Base-by-base conservation (phyloP, 495 filamentous ascomycete species). In the Jackrogersella minutella region DNA sequence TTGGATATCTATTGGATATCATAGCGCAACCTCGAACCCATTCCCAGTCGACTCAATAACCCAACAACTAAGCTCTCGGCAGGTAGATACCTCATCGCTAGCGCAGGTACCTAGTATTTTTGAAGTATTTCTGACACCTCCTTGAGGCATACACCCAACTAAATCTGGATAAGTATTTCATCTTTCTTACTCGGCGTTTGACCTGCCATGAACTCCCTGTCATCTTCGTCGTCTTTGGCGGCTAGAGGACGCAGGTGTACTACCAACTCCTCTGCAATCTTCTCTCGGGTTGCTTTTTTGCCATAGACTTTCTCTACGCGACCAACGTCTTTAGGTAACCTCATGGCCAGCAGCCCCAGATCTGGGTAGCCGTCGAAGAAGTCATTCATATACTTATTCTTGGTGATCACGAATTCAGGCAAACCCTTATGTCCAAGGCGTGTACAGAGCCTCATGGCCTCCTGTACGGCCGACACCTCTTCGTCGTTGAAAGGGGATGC, bases 191-290 rank as follows among this genome's bases (percentile, higher is more conserved):
- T 17, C 24, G 52, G 34, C 2, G n/a, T 22, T 47, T 47, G 24
- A 17, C 17, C n/a, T 11, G 41, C 28, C 11, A 66, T 5, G 3
- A 74, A 34, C 2, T 13, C 47, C 6, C 57, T 21, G 4, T 55
- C 24, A 37, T 19, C 16, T 8, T 36, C 57, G 5, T 43, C 39
- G 40, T 73, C 58, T 19, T 54, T 21, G 19, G 28, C 43, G 19
- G 50, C 58, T 40, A 75, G 47, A 19, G 51, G 11, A 21, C 68
- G 10, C 22, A 76, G n/a, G 52, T 58, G 65, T 17, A 10, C 52
- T 7, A 75, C 36, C 36, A 76, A 52, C 53, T 72, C 37, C 59
- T 78, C 72, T 2, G 75, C 78, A 6, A 78, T 63, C 55, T 26
- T 62, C 52, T 77, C 74, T 44, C 61, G 76, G 9, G 74, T 66